These are phyloP conservation scores for Neofusicoccum sp. DNA, from an alignment of 2,329 filamentous ascomycete genomes.

Conservation along the genomic window DNA sequence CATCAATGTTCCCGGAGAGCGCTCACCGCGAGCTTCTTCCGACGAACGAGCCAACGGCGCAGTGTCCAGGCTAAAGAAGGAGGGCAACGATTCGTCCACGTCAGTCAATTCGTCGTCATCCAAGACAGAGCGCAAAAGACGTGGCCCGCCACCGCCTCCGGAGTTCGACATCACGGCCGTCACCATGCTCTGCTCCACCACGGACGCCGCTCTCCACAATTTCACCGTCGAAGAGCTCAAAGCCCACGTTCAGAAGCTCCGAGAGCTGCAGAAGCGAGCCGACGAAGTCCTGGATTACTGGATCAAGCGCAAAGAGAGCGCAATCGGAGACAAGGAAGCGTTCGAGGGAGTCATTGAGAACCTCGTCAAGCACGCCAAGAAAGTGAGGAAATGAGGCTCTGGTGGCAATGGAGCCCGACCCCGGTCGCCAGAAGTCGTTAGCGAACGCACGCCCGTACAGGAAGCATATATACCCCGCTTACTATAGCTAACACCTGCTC, in stretches of 20 bases:
- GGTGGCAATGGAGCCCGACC: background rate
- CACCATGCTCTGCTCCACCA: conserved; percentile 76
- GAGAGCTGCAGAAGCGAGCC: conserved; percentile 68
- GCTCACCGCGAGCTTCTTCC: conserved; percentile 37
- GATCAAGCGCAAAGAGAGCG: conserved; percentile 80
- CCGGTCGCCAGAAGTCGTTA: background rate
- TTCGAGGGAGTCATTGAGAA: conserved; percentile 98
- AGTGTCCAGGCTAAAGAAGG: conserved; percentile 37
- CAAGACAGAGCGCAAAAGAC: conserved; percentile 43
- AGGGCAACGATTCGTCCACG: conserved; percentile 37
- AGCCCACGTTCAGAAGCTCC: conserved; percentile 66
- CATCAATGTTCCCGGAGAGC: conserved; percentile 48
- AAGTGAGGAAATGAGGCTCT: conserved; percentile 65
- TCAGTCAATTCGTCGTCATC: conserved; percentile 39
- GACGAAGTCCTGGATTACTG: conserved; percentile 82
- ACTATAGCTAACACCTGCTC: conserved; percentile 15
- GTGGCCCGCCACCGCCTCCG: conserved; percentile 66
- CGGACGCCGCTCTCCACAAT: conserved; percentile 75
- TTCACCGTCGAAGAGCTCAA: conserved; percentile 76
- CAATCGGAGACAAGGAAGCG: conserved; percentile 84
- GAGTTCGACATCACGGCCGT: conserved; percentile 77
- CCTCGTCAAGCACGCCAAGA: conserved; percentile 84
- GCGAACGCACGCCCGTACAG: background rate
- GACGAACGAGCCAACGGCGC: conserved; percentile 37
- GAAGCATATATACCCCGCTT: conserved; percentile 15